A percentile compares a stretch with the other conserved stretches of the same genome.
Evolutionary conservation across 192 early-diverging fungal species (phyloP).

Genomic region (Backusella parvicylindrica): DNA sequence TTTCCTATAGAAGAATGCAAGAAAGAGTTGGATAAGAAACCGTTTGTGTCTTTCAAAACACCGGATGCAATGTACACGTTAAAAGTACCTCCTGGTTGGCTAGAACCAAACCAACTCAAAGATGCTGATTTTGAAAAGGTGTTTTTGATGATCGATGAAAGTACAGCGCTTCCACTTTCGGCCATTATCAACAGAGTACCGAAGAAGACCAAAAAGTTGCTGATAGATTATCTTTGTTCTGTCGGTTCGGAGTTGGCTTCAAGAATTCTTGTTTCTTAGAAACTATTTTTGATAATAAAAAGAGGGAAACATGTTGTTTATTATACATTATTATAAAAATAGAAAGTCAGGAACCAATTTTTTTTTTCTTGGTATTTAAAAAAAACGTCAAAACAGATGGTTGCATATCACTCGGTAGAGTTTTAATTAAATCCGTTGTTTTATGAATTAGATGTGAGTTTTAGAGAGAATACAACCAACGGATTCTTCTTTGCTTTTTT

Average conservation of each 20-base stretch:
- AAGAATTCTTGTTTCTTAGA: background rate
- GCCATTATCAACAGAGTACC: background rate
- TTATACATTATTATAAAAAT: background rate
- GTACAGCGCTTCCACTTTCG: background rate
- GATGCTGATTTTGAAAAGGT: background rate
- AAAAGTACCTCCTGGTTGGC: background rate
- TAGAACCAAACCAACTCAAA: background rate
- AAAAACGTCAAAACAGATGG: background rate
- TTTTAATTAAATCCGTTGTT: background rate
- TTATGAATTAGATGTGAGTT: background rate
- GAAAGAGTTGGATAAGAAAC: conserved; percentile 46
- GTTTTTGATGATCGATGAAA: background rate
- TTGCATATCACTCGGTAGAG: background rate
- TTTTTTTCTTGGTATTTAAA: background rate
- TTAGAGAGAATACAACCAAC: background rate
- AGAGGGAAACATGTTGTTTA: too few relatives aligned
- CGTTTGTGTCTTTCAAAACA: conserved; percentile 45
- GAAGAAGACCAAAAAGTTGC: background rate
- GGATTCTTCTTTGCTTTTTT: too few relatives aligned
- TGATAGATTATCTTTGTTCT: conserved; percentile 7
- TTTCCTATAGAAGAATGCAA: conserved; percentile 46
- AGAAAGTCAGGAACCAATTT: too few relatives aligned
- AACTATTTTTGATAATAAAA: background rate
- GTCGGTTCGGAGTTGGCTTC: background rate
- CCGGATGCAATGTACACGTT: background rate